Evolutionary conservation across 306 rosid genomes (phyloP), one percentile per base, ranked within the genome.

Genomic region (Luffa acutangula): DNA sequence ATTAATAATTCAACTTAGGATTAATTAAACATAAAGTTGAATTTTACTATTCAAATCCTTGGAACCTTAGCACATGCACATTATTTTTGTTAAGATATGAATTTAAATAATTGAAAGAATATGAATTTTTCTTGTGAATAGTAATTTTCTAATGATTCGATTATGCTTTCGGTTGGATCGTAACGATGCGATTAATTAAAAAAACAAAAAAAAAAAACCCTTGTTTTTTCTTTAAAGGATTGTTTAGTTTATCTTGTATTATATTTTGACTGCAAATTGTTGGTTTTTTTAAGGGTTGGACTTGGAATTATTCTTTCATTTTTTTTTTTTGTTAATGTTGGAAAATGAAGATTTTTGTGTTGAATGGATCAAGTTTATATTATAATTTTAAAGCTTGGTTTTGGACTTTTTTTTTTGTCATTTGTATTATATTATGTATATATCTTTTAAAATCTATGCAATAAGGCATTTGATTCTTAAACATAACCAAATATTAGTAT

Each of bases 21-120:
- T 81, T 14, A 74, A 83, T 86, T 74, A 78, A 78, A 77, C 21
- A 67, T 52, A 45, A 43, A 10, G 20, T 70, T 57, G 13, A 12
- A 66, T 39, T 85, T 79, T 81, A 82, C 58, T 75, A 80, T 82
- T 78, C 73, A 81, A 9, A 76, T 76, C n/a, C 52, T 14, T 52
- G 80, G 87, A 86, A 83, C 85, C 82, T 80, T 48, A 57, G 79
- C 93, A 86, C 90, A 83, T 87, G 94, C 77, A 64, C 77, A 56
- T 73, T 62, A 62, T 62, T 62, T 71, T 73, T 43, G 66, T 83
- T 66, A 8, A 18, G 33, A 39, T 66, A 41, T 46, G 20, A 37
- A 17, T 9, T 42, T 69, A 42, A 42, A 42, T 18, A 18, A 7
- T 0, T 17, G 17, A 37, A 41, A 2, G 46, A 49, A 34, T 58